These are phyloP conservation scores for Aquilaria yunnanensis DNA, from an alignment of 345 rosid species.

Conservation along the genomic window DNA sequence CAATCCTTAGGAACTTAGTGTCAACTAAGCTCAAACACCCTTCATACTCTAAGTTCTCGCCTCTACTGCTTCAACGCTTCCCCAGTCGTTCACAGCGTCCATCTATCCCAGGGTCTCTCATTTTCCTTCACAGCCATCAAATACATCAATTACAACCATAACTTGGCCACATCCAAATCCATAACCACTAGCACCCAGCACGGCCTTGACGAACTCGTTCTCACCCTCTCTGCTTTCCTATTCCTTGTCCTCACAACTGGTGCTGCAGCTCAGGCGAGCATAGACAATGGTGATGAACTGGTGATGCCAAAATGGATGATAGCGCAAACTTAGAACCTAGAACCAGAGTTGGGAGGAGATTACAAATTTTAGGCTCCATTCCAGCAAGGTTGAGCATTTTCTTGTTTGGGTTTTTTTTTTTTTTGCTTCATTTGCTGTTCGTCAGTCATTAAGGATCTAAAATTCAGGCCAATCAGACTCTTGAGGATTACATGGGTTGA, in stretches of 20 bases:
- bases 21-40: too few relatives aligned
- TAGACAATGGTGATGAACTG: background rate
- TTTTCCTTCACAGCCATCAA: constrained; percentile 88
- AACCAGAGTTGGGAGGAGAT: constrained; percentile 23
- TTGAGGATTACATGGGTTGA: constrained; percentile 68
- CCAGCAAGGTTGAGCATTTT: constrained; percentile 74
- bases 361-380: constrained; percentile 46
- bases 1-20: too few relatives aligned
- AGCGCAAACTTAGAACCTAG: constrained; percentile 9
- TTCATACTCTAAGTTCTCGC: constrained; percentile 43
- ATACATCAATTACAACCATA: constrained; percentile 64
- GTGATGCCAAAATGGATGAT: background rate
- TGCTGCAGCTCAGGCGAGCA: constrained; percentile 29
- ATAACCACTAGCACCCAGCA: constrained; percentile 60
- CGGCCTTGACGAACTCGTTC: constrained; percentile 65
- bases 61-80: constrained; percentile 65
- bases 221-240: constrained; percentile 50
- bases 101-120: constrained; percentile 89
- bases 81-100: constrained; percentile 90
- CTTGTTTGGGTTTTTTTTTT: constrained; percentile 33
- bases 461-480: constrained; percentile 57
- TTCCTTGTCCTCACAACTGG: constrained; percentile 65
- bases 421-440: constrained; percentile 65
- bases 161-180: constrained; percentile 51
- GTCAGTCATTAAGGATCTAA: constrained; percentile 37